These are phyloP conservation scores for Candida buenavistaensis DNA, from an alignment of 1,139 yeast species.

Conservation along the genomic window DNA sequence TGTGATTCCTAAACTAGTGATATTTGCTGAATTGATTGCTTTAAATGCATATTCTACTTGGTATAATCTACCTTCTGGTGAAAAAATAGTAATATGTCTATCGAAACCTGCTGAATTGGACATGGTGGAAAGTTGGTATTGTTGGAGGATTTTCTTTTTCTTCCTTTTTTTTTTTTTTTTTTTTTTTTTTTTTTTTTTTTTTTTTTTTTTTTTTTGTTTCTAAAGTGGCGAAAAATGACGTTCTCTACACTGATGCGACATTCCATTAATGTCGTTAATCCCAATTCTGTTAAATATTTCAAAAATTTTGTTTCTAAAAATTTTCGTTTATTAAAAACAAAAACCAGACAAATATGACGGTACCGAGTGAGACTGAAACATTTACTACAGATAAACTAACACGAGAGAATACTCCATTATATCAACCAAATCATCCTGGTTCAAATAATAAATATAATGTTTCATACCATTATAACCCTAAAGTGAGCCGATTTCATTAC, in stretches of 20 bases:
- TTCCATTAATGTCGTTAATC: no score
- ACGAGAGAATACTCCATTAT: conserved; percentile 56
- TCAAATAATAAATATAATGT: conserved; percentile 50
- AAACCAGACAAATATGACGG: conserved; percentile 14
- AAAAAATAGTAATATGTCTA: conserved; percentile 96
- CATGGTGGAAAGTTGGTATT: conserved; percentile 3
- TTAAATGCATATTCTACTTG: conserved; percentile 98
- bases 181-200: no score
- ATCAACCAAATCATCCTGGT: conserved; percentile 35
- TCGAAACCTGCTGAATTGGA: conserved; percentile 87
- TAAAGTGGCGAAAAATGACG: not conserved
- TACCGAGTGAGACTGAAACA: conserved; percentile 29
- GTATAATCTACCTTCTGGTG: conserved; percentile 96
- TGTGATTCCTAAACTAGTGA: conserved; percentile 83
- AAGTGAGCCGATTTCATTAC: conserved; percentile 80
- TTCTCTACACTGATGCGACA: no score
- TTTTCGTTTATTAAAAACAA: not conserved
- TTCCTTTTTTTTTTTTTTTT: not conserved
- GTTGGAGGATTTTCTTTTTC: not conserved
- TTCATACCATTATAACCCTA: conserved; percentile 86
- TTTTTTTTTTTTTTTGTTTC: conserved; percentile 1
- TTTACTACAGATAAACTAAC: conserved; percentile 59
- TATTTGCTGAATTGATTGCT: conserved; percentile 90
- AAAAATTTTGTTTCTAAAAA: no score
- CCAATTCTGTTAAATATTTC: no score